These are phyloP conservation scores for Inga laurina DNA, from an alignment of 306 rosid genomes.

Conservation along the genomic window DNA sequence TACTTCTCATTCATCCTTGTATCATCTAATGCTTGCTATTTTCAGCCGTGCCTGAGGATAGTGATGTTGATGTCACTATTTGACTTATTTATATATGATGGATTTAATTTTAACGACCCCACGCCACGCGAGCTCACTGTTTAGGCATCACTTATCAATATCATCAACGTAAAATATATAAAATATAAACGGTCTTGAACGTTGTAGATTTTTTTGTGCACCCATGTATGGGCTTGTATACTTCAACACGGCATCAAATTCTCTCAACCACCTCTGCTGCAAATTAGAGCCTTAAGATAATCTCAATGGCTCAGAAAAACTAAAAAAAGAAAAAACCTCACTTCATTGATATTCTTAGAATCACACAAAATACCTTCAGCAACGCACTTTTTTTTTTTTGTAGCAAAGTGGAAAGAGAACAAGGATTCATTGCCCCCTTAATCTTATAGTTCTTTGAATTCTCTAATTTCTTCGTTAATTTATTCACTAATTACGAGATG, in stretches of 20 bases:
- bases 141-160: neutral
- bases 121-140: neutral
- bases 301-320: neutral
- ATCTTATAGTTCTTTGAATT: no score
- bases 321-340: no score
- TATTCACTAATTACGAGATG: no score
- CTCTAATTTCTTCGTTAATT: no score
- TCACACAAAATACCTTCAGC: no score
- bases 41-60: neutral
- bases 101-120: neutral
- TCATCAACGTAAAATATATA: neutral
- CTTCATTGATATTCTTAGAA: no score
- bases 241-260: neutral
- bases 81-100: neutral
- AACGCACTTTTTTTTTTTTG: no score
- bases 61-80: neutral
- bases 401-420: no score
- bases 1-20: slow-evolving; percentile 7
- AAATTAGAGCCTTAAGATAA: neutral
- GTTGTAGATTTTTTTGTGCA: neutral
- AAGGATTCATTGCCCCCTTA: no score
- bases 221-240: neutral
- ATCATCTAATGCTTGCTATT: neutral
- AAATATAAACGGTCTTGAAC: neutral
- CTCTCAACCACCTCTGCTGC: neutral